Percentiles rank a stretch among this genome's conserved stretches.
These are phyloP conservation scores for Myrica gale DNA, from an alignment of 306 rosid genomes.

Conservation along the genomic window DNA sequence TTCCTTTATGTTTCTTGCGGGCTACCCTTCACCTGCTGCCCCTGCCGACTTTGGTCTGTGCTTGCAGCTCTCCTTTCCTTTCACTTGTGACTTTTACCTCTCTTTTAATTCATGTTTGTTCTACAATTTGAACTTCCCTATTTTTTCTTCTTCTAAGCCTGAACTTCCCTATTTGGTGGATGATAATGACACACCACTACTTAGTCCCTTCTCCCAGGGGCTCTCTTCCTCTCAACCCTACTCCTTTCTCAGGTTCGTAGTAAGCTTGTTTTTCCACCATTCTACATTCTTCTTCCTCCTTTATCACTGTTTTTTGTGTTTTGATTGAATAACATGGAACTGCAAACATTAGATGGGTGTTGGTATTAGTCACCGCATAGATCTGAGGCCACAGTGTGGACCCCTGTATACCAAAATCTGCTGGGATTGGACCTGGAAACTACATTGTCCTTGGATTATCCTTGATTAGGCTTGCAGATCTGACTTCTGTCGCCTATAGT, in stretches of 20 bases:
- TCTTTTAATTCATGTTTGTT: neutral
- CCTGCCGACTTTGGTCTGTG: neutral
- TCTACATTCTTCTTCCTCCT: neutral
- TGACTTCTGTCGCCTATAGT: neutral
- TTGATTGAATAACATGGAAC: neutral
- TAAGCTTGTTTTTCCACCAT: neutral
- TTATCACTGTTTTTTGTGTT: neutral
- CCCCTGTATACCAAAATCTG: neutral
- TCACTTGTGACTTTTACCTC: no score
- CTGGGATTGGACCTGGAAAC: neutral
- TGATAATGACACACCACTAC: neutral
- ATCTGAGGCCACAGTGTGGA: slow-evolving; percentile 3
- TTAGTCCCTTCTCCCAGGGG: neutral
- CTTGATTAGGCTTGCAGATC: neutral
- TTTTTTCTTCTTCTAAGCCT: neutral
- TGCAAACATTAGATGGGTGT: neutral
- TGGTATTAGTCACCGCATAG: neutral
- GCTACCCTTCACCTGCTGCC: neutral
- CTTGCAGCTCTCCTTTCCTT: neutral
- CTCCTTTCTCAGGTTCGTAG: neutral
- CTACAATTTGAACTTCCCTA: neutral
- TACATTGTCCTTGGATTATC: neutral
- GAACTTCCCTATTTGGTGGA: neutral
- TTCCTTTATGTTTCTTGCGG: neutral
- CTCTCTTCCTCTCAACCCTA: neutral